Conservation (phyloP, 176 grass and related monocot species). For the Carex parvula region DNA sequence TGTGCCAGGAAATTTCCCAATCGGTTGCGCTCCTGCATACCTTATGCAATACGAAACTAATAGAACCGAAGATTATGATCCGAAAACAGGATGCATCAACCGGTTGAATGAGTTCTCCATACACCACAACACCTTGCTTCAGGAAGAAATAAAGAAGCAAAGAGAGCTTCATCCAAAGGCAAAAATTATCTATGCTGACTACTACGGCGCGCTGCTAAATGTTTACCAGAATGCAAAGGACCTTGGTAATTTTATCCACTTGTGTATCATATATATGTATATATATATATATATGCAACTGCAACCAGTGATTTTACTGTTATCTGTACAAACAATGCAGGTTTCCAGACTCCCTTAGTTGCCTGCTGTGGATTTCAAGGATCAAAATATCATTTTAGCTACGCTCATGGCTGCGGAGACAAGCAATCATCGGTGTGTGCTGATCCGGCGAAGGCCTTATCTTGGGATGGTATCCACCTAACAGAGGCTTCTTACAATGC, state of each 20-base stretch:
- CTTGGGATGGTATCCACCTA: conserved; percentile 56
- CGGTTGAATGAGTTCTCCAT: conserved; percentile 60
- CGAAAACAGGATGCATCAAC: conserved; percentile 44
- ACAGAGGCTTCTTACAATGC: conserved; percentile 40
- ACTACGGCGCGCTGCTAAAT: conserved; percentile 51
- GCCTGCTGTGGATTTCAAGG: conserved; percentile 36
- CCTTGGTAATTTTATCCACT: conserved; percentile 31
- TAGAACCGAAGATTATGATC: conserved; percentile 35
- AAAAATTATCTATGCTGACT: conserved; percentile 78
- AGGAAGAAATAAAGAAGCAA: conserved; percentile 31
- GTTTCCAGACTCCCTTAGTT: conserved; percentile 22
- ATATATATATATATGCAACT: neutral
- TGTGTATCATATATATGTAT: neutral
- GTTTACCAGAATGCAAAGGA: conserved; percentile 36
- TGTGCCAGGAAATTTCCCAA: conserved; percentile 73
- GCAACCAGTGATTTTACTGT: neutral
- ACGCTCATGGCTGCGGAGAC: neutral
- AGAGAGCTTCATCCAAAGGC: conserved; percentile 38
- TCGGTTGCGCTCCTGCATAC: conserved; percentile 59
- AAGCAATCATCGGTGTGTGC: conserved; percentile 20
- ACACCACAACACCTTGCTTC: conserved; percentile 55
- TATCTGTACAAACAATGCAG: conserved; percentile 7
- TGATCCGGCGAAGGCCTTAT: conserved; percentile 21
- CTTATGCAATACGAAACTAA: conserved; percentile 37
- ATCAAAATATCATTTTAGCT: conserved; percentile 10